Conservation (phyloP, 2,329 filamentous ascomycete genomes). For the Epichloe typhina region DNA sequence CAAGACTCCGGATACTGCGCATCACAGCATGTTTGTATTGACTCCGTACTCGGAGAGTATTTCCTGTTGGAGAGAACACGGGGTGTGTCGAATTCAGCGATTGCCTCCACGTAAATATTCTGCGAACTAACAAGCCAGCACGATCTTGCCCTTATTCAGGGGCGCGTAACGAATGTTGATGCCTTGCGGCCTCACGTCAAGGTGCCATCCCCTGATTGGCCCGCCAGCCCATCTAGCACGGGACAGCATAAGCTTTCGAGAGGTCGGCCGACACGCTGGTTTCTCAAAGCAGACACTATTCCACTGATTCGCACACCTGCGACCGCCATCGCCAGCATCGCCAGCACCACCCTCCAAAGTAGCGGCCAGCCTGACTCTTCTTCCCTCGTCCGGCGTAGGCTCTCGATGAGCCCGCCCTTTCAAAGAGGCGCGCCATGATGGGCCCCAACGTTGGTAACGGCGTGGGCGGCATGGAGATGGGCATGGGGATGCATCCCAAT, state of each 20-base stretch:
- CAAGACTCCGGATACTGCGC: no score
- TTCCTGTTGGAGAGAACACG: no score
- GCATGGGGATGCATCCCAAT: conserved; percentile 33
- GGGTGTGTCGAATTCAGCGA: no score
- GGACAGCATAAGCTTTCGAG: conserved; percentile 8
- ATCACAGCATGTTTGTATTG: no score
- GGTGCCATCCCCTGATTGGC: conserved; percentile 16
- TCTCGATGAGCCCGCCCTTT: conserved; percentile 25
- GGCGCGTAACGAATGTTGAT: conserved; percentile 14
- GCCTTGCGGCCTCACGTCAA: conserved; percentile 24
- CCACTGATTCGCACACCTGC: not conserved
- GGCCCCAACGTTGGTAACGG: conserved; percentile 32
- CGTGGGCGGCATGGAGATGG: conserved; percentile 32
- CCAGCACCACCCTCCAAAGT: not conserved
- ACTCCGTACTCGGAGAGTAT: no score
- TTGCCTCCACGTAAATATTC: no score
- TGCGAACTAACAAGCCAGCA: no score
- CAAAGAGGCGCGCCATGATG: conserved; percentile 25
- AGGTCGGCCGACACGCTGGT: not conserved
- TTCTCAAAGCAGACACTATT: not conserved
- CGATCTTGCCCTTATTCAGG: not conserved
- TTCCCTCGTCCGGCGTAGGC: conserved; percentile 13
- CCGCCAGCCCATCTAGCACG: conserved; percentile 4
- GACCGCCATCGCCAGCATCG: not conserved
- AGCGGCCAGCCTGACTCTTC: conserved; percentile 8